Conservation (phyloP, 2,329 filamentous ascomycete genomes). For the Verticillium zaregamsianum region DNA sequence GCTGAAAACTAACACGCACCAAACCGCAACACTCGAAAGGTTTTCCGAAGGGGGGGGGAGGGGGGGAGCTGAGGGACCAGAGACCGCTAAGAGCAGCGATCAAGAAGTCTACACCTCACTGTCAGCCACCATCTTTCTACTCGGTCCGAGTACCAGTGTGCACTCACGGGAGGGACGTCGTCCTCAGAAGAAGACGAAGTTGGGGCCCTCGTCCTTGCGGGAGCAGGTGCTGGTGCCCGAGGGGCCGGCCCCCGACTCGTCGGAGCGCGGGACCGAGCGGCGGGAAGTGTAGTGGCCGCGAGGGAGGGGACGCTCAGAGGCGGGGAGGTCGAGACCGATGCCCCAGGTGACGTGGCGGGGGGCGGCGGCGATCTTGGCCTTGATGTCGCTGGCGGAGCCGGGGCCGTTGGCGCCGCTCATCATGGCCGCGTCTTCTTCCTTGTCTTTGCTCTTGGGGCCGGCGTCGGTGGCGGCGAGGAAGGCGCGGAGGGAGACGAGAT, state of each 20-base stretch:
- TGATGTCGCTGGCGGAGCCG: neutral
- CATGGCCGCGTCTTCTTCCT: neutral
- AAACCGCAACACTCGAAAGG: neutral
- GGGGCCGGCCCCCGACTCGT: neutral
- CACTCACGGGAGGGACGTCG: neutral
- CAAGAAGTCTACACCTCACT: neutral
- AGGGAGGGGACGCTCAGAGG: neutral
- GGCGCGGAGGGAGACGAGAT: neutral
- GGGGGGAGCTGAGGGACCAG: neutral
- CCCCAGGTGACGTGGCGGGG: neutral
- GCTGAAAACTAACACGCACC: neutral
- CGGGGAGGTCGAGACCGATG: neutral
- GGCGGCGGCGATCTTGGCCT: neutral
- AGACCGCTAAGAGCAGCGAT: neutral
- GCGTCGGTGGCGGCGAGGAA: neutral
- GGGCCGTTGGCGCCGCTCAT: neutral
- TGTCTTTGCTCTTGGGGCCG: neutral
- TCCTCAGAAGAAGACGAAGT: neutral
- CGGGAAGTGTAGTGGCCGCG: neutral
- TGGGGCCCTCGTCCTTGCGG: neutral
- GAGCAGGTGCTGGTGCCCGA: neutral
- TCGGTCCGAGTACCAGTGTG: neutral
- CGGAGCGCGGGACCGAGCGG: neutral
- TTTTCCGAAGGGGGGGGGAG: neutral
- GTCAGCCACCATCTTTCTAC: neutral